Evolutionary conservation across 441 rosid species (phyloP).

Genomic region (Brassica balearica): DNA sequence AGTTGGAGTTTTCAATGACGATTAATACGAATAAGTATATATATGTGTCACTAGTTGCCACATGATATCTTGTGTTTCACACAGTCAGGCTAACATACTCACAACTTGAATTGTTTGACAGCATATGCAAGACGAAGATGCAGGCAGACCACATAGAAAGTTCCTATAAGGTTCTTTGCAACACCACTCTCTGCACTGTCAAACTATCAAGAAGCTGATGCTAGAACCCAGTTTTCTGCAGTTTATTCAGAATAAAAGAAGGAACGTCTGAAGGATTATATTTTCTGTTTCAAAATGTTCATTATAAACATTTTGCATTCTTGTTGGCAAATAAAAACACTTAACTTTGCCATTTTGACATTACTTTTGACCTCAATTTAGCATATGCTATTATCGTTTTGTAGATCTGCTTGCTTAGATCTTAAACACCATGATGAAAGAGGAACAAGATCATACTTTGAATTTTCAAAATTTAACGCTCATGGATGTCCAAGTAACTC

Average conservation of each 20-base stretch:
- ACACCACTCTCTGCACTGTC: conserved; percentile 10
- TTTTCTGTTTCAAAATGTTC: conserved; percentile 5
- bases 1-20: not conserved
- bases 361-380: too few species aligned
- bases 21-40: too few species aligned
- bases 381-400: not conserved
- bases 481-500: not conserved
- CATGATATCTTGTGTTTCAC: not conserved
- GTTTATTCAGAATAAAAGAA: conserved; percentile 18
- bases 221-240: not conserved
- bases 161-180: conserved; percentile 52
- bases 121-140: conserved; percentile 89
- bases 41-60: not conserved
- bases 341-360: not conserved
- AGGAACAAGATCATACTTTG: not conserved
- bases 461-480: not conserved
- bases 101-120: conserved; percentile 39
- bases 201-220: not conserved
- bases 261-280: conserved; percentile 26
- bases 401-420: not conserved
- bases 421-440: not conserved
- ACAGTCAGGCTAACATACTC: not conserved
- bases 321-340: conserved; percentile 13
- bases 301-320: conserved; percentile 12
- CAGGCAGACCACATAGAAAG: conserved; percentile 80